phyloP scores from a whole-genome alignment of 2,329 filamentous ascomycete genomes.

The Talaromyces sp. region DNA sequence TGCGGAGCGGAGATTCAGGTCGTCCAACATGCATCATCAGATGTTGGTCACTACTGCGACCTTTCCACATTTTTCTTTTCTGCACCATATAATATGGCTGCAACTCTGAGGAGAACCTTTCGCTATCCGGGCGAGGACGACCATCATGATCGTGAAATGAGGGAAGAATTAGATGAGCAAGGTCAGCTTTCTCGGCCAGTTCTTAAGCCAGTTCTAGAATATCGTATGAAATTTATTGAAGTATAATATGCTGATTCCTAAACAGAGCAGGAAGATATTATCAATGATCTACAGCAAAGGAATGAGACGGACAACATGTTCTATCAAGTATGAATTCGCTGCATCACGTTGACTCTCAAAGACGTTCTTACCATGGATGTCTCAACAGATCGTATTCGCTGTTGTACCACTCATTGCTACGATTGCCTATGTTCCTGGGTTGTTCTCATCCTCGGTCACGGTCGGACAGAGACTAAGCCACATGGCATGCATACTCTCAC shows the following conservation, averaged over 20 bases:
- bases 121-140: conserved; percentile 62
- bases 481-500: conserved; percentile 34
- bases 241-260: conserved; percentile 14
- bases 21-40: conserved; percentile 3
- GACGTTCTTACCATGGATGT: conserved; percentile 21
- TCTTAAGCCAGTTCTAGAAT: neutral
- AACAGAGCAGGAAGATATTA: conserved; percentile 43
- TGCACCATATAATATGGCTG: conserved; percentile 38
- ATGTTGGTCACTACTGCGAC: neutral
- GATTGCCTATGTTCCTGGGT: conserved; percentile 30
- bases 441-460: conserved; percentile 26
- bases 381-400: conserved; percentile 32
- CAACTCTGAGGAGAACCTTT: conserved; percentile 70
- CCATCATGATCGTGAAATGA: conserved; percentile 38
- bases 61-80: neutral
- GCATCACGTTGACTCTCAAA: neutral
- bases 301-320: conserved; percentile 39
- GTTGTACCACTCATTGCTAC: conserved; percentile 34
- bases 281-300: conserved; percentile 34
- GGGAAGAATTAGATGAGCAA: conserved; percentile 70
- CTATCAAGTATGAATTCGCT: conserved; percentile 36
- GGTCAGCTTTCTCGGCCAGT: conserved; percentile 44
- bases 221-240: neutral
- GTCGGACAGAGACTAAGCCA: conserved; percentile 27
- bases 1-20: conserved; percentile 6